Evolutionary conservation across 2,329 filamentous ascomycete species (phyloP).

Genomic region (Pseudonectria foliicola): DNA sequence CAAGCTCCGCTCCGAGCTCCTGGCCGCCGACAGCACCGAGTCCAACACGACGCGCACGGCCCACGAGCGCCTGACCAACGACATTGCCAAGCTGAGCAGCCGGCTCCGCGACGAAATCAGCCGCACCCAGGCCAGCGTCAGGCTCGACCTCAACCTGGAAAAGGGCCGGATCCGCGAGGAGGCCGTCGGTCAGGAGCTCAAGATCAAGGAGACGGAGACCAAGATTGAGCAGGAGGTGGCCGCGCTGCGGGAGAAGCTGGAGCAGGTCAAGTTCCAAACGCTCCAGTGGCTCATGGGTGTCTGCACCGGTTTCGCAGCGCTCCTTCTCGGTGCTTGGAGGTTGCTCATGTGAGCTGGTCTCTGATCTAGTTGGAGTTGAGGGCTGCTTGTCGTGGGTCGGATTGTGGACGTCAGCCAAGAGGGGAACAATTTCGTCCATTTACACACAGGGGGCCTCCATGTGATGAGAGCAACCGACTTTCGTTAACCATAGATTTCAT

Average conservation of each 20-base stretch:
- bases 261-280: slow-evolving; percentile 96
- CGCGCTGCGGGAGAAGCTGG: slow-evolving; percentile 79
- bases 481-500: slow-evolving; percentile 12
- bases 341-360: slow-evolving; percentile 50
- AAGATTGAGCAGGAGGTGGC: slow-evolving; percentile 98
- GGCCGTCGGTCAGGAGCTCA: slow-evolving; percentile 91
- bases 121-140: slow-evolving; percentile 85
- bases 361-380: not conserved
- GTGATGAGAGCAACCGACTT: no score
- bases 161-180: slow-evolving; percentile 96
- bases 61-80: slow-evolving; percentile 88
- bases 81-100: slow-evolving; percentile 87
- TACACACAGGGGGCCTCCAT: no score
- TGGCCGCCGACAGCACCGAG: slow-evolving; percentile 88
- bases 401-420: no score
- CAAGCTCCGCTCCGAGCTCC: slow-evolving; percentile 88
- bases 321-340: slow-evolving; percentile 63
- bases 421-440: no score
- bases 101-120: slow-evolving; percentile 89
- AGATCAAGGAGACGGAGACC: slow-evolving; percentile 98
- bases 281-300: slow-evolving; percentile 97
- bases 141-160: slow-evolving; percentile 89
- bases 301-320: slow-evolving; percentile 58
- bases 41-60: slow-evolving; percentile 79
- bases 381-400: not conserved